phyloP scores from a whole-genome alignment of 768 basidiomycete species.

The Epithele typhae region DNA sequence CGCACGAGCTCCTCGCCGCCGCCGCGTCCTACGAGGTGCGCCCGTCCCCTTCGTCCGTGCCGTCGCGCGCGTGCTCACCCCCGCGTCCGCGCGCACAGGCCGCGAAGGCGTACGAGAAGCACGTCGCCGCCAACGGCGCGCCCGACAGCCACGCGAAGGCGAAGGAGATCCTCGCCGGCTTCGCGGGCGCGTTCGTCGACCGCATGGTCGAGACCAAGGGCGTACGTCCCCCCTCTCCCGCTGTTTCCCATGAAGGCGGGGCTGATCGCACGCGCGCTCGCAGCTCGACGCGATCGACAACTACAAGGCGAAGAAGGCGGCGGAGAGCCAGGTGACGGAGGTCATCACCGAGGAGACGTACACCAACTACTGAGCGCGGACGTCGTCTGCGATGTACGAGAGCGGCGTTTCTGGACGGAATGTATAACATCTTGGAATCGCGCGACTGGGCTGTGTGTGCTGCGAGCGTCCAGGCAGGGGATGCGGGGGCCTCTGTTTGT shows the following conservation, averaged over 20 bases:
- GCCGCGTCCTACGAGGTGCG: slow-evolving; percentile 62
- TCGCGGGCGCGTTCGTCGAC: slow-evolving; percentile 50
- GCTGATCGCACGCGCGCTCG: background rate
- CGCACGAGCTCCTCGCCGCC: slow-evolving; percentile 63
- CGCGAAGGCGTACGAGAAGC: slow-evolving; percentile 58
- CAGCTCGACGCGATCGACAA: slow-evolving; percentile 44
- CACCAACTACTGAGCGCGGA: no score
- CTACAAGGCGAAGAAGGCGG: slow-evolving; percentile 35
- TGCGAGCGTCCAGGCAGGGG: no score
- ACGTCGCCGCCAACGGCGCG: slow-evolving; percentile 44
- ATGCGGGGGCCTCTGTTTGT: no score
- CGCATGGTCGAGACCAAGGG: slow-evolving; percentile 55
- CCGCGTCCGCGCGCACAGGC: slow-evolving; percentile 35
- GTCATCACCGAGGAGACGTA: slow-evolving; percentile 7
- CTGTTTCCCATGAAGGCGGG: background rate
- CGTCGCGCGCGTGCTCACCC: background rate
- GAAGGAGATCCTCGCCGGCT: slow-evolving; percentile 57
- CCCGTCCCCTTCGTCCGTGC: background rate
- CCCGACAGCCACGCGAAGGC: slow-evolving; percentile 47
- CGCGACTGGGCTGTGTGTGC: no score
- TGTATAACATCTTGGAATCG: no score
- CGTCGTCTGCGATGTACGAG: no score
- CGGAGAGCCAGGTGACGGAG: background rate
- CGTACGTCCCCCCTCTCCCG: slow-evolving; percentile 24
- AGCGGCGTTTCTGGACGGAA: no score